These are phyloP conservation scores for Phytophthora citricola DNA, from an alignment of 352 stramenopile species.

Conservation along the genomic window DNA sequence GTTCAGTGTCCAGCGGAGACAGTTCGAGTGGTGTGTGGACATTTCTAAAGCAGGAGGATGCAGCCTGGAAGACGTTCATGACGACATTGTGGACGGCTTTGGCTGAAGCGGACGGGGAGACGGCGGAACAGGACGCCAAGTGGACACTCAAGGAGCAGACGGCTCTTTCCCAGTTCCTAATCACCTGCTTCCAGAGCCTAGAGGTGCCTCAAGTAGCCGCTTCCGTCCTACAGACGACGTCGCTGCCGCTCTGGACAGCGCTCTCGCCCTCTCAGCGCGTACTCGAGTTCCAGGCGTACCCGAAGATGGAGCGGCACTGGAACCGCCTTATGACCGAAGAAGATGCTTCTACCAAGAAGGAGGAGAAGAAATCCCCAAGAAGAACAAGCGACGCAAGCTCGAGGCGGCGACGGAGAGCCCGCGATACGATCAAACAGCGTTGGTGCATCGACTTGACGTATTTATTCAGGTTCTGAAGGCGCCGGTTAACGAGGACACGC, in stretches of 20 bases:
- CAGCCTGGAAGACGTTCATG: slow-evolving; percentile 47
- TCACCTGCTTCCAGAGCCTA: slow-evolving; percentile 62
- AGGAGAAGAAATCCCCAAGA: slow-evolving; percentile 29
- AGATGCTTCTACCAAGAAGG: slow-evolving; percentile 3
- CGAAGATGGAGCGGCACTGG: slow-evolving; percentile 76
- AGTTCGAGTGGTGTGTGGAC: slow-evolving; percentile 21
- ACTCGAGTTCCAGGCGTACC: slow-evolving; percentile 68
- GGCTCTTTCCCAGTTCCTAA: slow-evolving; percentile 66
- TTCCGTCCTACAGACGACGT: slow-evolving; percentile 66
- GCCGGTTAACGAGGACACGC: slow-evolving; percentile 32
- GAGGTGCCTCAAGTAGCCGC: slow-evolving; percentile 60
- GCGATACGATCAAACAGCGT: slow-evolving; percentile 35
- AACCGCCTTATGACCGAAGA: slow-evolving; percentile 38
- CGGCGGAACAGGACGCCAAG: slow-evolving; percentile 30
- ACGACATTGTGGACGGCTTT: slow-evolving; percentile 44
- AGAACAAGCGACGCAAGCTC: slow-evolving; percentile 52
- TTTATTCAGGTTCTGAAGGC: slow-evolving; percentile 51
- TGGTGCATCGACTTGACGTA: slow-evolving; percentile 49
- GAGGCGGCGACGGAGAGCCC: slow-evolving; percentile 7
- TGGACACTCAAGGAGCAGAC: slow-evolving; percentile 64
- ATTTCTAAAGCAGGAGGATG: slow-evolving; percentile 33
- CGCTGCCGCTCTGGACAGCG: slow-evolving; percentile 66
- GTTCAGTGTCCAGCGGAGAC: neutral
- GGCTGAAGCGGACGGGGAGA: slow-evolving; percentile 18
- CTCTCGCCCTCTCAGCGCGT: slow-evolving; percentile 64